phyloP scores from a whole-genome alignment of 2,329 filamentous ascomycete species.

The Lecanicillium sp. region DNA sequence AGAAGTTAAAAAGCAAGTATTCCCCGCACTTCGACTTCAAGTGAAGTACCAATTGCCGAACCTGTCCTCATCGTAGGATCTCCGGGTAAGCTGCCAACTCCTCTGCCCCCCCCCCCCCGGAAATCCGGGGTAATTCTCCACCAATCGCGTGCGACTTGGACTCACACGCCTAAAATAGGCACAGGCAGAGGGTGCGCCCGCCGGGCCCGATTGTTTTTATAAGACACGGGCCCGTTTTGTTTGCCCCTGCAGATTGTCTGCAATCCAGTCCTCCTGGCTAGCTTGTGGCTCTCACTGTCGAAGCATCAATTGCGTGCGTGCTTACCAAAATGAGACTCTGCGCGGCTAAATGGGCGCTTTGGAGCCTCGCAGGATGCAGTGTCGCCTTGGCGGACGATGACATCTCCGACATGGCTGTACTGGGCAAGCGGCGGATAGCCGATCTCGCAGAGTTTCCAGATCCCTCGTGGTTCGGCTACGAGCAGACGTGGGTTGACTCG shows the following conservation, averaged over 20 bases:
- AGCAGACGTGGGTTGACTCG: slow-evolving; percentile 16
- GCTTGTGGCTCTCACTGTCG: not conserved
- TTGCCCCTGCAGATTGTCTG: not conserved
- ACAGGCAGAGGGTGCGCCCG: too few relatives aligned
- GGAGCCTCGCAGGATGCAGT: not conserved
- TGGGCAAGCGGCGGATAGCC: slow-evolving; percentile 17
- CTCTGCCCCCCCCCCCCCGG: too few relatives aligned
- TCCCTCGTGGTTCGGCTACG: slow-evolving; percentile 16
- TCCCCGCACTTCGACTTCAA: too few relatives aligned
- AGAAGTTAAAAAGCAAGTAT: too few relatives aligned
- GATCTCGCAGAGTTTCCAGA: slow-evolving; percentile 20
- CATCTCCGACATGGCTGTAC: slow-evolving; percentile 15
- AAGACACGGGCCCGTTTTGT: too few relatives aligned
- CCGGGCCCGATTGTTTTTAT: too few relatives aligned
- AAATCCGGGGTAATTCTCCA: not conserved
- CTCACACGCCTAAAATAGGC: too few relatives aligned
- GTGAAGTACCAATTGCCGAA: too few relatives aligned
- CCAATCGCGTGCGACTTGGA: not conserved
- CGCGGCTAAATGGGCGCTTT: not conserved
- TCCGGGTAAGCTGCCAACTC: too few relatives aligned
- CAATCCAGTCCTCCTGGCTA: not conserved
- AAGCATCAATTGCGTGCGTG: too few relatives aligned
- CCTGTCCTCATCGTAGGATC: too few relatives aligned
- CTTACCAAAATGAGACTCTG: slow-evolving; percentile 4
- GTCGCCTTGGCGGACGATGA: not conserved